Conservation (phyloP, 495 filamentous ascomycete genomes). For the Aspergillus sclerotioniger region DNA sequence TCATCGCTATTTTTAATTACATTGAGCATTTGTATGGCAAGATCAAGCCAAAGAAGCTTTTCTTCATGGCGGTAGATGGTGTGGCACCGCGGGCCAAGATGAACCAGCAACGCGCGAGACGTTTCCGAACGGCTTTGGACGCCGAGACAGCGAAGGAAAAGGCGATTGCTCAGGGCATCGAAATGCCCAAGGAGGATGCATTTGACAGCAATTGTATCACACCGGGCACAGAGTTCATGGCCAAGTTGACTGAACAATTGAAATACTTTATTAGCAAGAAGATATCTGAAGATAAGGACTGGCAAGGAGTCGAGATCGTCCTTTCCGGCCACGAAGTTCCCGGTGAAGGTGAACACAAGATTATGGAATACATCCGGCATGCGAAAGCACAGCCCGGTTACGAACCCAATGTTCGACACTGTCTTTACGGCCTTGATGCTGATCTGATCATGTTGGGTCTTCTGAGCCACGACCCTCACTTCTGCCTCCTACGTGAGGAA, state of each 20-base stretch:
- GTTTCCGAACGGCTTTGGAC: conserved; percentile 93
- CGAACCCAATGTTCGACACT: conserved; percentile 93
- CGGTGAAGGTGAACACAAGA: conserved; percentile 98
- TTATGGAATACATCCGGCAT: conserved; percentile 99
- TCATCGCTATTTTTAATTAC: conserved; percentile 99
- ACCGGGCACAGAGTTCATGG: conserved; percentile 97
- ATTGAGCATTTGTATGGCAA: conserved; percentile 98
- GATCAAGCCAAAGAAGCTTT: conserved; percentile 96
- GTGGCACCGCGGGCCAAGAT: conserved; percentile 98
- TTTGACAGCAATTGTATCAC: conserved; percentile 99
- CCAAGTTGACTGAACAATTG: conserved; percentile 85
- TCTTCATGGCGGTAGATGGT: conserved; percentile 99
- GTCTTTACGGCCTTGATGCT: conserved; percentile 94
- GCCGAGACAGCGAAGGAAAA: conserved; percentile 85
- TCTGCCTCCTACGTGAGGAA: conserved; percentile 94
- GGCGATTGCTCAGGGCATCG: conserved; percentile 79
- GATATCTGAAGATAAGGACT: conserved; percentile 92
- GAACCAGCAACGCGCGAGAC: conserved; percentile 96
- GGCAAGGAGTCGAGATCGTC: conserved; percentile 94
- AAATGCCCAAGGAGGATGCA: conserved; percentile 91
- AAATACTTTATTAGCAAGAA: conserved; percentile 99
- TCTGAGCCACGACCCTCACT: conserved; percentile 96
- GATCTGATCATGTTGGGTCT: conserved; percentile 98
- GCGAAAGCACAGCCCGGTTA: conserved; percentile 94
- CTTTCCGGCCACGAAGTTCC: conserved; percentile 99